These are phyloP conservation scores for Reutealis trisperma DNA, from an alignment of 345 rosid genomes.

Conservation along the genomic window DNA sequence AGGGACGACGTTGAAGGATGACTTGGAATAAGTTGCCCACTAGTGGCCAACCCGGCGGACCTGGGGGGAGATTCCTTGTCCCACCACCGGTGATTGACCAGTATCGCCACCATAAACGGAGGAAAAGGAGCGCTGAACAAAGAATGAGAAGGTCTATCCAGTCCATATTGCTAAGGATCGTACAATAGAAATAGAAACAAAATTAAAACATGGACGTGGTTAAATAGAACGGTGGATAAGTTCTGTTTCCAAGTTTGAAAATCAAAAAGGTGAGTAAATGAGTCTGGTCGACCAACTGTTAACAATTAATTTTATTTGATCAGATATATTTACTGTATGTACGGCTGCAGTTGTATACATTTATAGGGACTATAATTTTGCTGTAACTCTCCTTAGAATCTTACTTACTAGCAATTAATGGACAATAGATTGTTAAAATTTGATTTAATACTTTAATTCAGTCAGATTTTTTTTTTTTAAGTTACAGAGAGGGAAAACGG, in stretches of 20 bases:
- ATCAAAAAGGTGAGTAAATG: neutral
- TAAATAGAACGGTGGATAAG: neutral
- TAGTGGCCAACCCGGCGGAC: slow-evolving; percentile 38
- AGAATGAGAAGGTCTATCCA: slow-evolving; percentile 51
- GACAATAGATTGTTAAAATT: no score
- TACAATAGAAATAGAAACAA: no score
- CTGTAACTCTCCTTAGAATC: no score
- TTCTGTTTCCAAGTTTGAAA: neutral
- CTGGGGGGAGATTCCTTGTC: slow-evolving; percentile 27
- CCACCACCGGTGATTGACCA: slow-evolving; percentile 13
- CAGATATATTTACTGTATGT: neutral
- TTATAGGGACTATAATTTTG: no score
- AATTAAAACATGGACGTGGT: neutral
- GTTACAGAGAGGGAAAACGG: no score
- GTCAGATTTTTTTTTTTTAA: no score
- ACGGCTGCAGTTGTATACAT: neutral
- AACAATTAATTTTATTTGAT: neutral
- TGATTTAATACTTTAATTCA: no score
- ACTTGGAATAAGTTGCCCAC: slow-evolving; percentile 35
- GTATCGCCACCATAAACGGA: slow-evolving; percentile 26
- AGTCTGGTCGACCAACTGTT: neutral
- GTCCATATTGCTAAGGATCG: slow-evolving; percentile 42
- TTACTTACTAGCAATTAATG: no score
- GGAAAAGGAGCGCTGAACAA: slow-evolving; percentile 33
- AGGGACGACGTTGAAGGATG: slow-evolving; percentile 30